Percentiles rank a stretch among this genome's conserved stretches.
Conservation (phyloP, 2,329 filamentous ascomycete genomes). For the Alternaria incomplexa region DNA sequence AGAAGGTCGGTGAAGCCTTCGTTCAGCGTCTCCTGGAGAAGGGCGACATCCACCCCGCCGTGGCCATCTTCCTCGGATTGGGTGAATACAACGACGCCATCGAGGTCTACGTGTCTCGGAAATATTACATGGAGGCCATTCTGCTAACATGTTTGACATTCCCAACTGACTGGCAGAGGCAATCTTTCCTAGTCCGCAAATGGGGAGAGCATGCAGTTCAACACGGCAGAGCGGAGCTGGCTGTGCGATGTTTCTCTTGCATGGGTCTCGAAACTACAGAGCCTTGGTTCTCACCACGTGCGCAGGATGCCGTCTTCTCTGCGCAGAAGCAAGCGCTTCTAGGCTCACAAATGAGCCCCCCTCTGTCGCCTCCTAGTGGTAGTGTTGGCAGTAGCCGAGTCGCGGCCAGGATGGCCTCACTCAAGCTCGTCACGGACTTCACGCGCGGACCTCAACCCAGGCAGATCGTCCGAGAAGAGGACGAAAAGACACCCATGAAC, state of each 20-base stretch:
- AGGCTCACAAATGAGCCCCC: slow-evolving; percentile 68
- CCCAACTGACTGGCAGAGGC: slow-evolving; percentile 87
- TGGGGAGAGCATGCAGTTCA: slow-evolving; percentile 94
- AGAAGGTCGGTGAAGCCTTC: slow-evolving; percentile 88
- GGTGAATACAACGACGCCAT: slow-evolving; percentile 94
- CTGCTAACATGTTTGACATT: slow-evolving; percentile 84
- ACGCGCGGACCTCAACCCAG: slow-evolving; percentile 55
- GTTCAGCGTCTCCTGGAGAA: slow-evolving; percentile 88
- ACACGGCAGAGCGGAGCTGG: slow-evolving; percentile 85
- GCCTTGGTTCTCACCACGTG: slow-evolving; percentile 86
- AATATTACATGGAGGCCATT: slow-evolving; percentile 89
- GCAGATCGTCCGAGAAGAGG: slow-evolving; percentile 71
- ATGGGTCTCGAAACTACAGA: slow-evolving; percentile 84
- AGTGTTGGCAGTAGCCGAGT: slow-evolving; percentile 58
- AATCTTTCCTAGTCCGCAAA: slow-evolving; percentile 84
- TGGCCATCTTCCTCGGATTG: slow-evolving; percentile 89
- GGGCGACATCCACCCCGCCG: slow-evolving; percentile 89
- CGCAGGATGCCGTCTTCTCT: slow-evolving; percentile 65
- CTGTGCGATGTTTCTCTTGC: slow-evolving; percentile 91
- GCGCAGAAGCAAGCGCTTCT: slow-evolving; percentile 59
- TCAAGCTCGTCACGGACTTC: slow-evolving; percentile 93
- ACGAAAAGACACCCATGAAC: slow-evolving; percentile 75
- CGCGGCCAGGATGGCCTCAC: slow-evolving; percentile 78
- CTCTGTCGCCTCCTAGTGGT: slow-evolving; percentile 71
- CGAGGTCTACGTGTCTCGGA: slow-evolving; percentile 92